A percentile compares a stretch with the other conserved stretches of the same genome.
phyloP scores from a whole-genome alignment of 2,329 filamentous ascomycete genomes.

The Epichloe aotearoae region DNA sequence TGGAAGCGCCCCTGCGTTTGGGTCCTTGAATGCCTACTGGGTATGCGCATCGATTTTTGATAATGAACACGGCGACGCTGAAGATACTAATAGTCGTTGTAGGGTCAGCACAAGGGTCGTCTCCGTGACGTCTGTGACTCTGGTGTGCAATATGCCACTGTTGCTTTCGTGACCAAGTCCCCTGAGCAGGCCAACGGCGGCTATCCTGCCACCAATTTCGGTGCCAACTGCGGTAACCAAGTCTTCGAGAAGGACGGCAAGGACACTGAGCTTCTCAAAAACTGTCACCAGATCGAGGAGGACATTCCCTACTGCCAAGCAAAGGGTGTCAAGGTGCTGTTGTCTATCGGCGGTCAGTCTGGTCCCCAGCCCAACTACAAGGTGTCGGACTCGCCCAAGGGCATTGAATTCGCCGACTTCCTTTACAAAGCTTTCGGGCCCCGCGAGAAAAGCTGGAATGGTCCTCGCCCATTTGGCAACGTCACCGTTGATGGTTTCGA shows the following conservation, averaged over 20 bases:
- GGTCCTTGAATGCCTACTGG: neutral
- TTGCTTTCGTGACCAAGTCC: conserved; percentile 25
- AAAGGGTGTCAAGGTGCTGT: conserved; percentile 28
- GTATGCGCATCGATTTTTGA: neutral
- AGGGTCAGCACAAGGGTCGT: conserved; percentile 24
- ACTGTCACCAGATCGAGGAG: conserved; percentile 23
- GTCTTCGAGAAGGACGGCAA: conserved; percentile 11
- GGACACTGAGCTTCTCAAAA: conserved; percentile 18
- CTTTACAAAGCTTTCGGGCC: conserved; percentile 27
- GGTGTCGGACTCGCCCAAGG: conserved; percentile 18
- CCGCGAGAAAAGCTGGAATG: conserved; percentile 15
- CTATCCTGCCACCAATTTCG: conserved; percentile 28
- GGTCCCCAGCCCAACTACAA: conserved; percentile 17
- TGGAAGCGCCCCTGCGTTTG: conserved; percentile 3
- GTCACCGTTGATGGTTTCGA: conserved; percentile 28
- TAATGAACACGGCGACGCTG: too few species aligned
- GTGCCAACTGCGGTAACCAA: conserved; percentile 22
- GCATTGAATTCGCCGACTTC: conserved; percentile 24
- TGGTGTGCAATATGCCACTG: conserved; percentile 23
- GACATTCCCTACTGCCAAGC: conserved; percentile 29
- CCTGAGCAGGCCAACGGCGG: conserved; percentile 22
- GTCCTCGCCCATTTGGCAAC: conserved; percentile 27
- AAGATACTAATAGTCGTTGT: conserved; percentile 1
- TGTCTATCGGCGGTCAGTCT: conserved; percentile 27
- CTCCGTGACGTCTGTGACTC: conserved; percentile 23